These are phyloP conservation scores for Neurospora sp. DNA, from an alignment of 495 filamentous ascomycete species.

Conservation along the genomic window DNA sequence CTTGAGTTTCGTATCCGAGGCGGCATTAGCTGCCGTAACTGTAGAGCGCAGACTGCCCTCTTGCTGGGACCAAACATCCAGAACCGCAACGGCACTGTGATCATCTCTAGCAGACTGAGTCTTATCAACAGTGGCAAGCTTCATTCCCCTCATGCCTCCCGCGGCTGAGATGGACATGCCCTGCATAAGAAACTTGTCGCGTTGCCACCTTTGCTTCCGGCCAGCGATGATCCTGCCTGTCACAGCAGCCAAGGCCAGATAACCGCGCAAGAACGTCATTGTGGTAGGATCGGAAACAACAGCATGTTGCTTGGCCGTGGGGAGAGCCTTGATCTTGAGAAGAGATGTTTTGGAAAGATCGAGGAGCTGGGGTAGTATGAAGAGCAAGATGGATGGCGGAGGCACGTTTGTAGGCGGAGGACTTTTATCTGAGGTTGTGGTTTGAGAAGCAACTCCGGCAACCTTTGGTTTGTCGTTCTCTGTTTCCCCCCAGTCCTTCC, in stretches of 20 bases:
- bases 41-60: conserved; percentile 52
- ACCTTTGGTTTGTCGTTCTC: conserved; percentile 6
- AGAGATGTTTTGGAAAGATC: conserved; percentile 42
- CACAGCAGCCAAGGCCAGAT: conserved; percentile 51
- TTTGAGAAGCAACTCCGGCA: background rate
- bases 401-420: conserved; percentile 78
- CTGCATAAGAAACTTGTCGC: conserved; percentile 76
- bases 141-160: conserved; percentile 70
- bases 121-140: conserved; percentile 72
- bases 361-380: conserved; percentile 60
- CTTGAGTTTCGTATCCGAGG: conserved; percentile 25
- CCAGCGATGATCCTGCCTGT: conserved; percentile 76
- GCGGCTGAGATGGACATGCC: conserved; percentile 70
- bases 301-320: conserved; percentile 43
- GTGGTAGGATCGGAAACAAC: conserved; percentile 48
- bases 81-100: conserved; percentile 71
- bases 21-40: conserved; percentile 41
- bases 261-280: conserved; percentile 41
- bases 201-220: conserved; percentile 78
- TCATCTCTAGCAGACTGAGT: conserved; percentile 74
- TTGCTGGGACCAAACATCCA: conserved; percentile 60
- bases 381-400: conserved; percentile 72
- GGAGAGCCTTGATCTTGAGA: conserved; percentile 43
- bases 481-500: conserved; percentile 25
- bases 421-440: conserved; percentile 4